Evolutionary conservation across 441 rosid genomes (phyloP).

Genomic region (Populus tomentosa): DNA sequence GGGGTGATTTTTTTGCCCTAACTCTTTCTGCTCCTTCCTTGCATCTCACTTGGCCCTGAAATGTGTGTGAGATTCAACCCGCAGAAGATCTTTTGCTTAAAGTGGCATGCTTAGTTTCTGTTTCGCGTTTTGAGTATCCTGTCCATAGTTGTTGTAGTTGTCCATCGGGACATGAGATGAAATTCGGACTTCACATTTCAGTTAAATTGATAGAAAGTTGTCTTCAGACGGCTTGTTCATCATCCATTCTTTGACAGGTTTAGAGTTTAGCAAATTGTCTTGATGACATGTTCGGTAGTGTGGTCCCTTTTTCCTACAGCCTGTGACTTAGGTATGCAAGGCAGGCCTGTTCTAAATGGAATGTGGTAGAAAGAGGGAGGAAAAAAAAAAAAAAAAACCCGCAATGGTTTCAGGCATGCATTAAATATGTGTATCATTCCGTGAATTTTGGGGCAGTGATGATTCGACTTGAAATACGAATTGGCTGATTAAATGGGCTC

Average conservation of each 20-base stretch:
- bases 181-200: neutral
- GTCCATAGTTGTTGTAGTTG: neutral
- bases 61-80: neutral
- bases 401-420: no score
- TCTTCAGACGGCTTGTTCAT: neutral
- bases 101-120: neutral
- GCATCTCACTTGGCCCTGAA: neutral
- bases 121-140: neutral
- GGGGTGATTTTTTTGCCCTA: slow-evolving; percentile 18
- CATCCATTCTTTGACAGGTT: neutral
- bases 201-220: neutral
- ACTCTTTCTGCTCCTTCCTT: no score
- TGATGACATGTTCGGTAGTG: no score
- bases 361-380: no score
- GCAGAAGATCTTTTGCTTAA: neutral
- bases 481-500: no score
- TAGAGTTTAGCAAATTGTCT: neutral
- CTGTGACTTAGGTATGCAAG: no score
- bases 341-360: no score
- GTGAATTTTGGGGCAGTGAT: no score
- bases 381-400: no score
- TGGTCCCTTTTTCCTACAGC: no score
- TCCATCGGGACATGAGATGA: neutral
- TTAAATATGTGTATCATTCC: no score
- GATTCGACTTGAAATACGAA: no score